phyloP scores from a whole-genome alignment of 306 rosid genomes.

The Cucumis melo region DNA sequence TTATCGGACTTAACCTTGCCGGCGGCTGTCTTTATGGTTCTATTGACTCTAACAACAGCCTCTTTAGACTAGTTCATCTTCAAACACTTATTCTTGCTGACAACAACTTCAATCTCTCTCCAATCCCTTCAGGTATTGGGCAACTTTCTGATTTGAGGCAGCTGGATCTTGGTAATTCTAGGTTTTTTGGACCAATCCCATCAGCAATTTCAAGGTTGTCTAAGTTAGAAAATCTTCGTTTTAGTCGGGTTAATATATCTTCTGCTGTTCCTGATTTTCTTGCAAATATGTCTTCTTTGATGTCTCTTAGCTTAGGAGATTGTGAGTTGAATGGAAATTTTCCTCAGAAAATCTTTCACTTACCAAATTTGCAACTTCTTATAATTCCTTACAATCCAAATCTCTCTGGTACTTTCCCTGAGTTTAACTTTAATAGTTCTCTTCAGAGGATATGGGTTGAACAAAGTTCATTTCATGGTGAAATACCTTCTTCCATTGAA shows the following conservation, averaged over 20 bases:
- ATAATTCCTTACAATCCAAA: neutral
- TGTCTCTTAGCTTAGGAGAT: neutral
- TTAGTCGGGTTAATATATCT: neutral
- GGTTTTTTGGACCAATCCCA: slow-evolving; percentile 13
- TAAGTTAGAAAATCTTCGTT: neutral
- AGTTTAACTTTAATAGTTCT: slow-evolving; percentile 6
- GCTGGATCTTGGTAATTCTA: neutral
- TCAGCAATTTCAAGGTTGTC: slow-evolving; percentile 1
- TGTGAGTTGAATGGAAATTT: slow-evolving; percentile 9
- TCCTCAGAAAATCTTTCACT: neutral
- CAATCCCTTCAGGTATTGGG: slow-evolving; percentile 6
- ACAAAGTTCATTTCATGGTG: slow-evolving; percentile 6
- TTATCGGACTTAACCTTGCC: neutral
- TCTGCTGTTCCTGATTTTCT: neutral
- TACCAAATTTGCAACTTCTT: neutral
- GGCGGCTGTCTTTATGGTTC: neutral
- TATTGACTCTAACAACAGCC: neutral
- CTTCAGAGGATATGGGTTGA: neutral
- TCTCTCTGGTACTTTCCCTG: slow-evolving; percentile 23
- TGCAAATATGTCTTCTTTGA: neutral
- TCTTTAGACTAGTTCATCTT: slow-evolving; percentile 8
- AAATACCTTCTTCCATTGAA: slow-evolving; percentile 17
- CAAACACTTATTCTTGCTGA: slow-evolving; percentile 10
- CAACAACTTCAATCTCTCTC: slow-evolving; percentile 15
- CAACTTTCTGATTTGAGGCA: neutral